Base-by-base conservation (phyloP, 805 yeast species). In the Diddensiella caesifluorescens region DNA sequence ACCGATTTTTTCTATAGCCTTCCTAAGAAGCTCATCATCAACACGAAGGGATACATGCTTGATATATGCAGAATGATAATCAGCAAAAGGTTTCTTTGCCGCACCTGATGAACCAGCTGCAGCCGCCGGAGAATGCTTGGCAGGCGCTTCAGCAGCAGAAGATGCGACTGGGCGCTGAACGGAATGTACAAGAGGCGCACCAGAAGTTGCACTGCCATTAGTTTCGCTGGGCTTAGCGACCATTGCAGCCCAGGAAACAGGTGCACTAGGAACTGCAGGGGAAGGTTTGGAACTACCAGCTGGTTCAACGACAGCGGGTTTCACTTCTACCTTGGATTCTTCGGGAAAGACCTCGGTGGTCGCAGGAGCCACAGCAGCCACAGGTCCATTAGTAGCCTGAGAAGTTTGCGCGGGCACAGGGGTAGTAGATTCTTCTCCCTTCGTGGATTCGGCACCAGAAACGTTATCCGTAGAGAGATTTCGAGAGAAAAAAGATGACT, bases 61-160 rank as follows among this genome's bases (percentile, higher is more conserved):
- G 49, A 63, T 51, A 50, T 60, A 63, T 15, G 63, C 68, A 6
- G 68, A 64, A 48, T 56, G 58, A 45, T 33, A 57, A 26, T 53
- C 57, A n/a, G 48, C 37, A 22, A 22, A 10, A 7, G 12, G 21
- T 19, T 36, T 31, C n/a, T 37, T 25, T 27, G 50, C 28, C 13
- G 46, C 44, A 30, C 45, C 36, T 9, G 39, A 36, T 16, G 44
- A 15, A 20, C 44, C 35, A 18, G 47, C 32, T 18, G 42, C 34
- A 9, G 46, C 36, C 12, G 51, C 28, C 22, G 50, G 27, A 22
- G 47, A 19, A 22, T 45, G 47, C 16, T 45, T 32, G 10, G 47
- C 18, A 19, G 50, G 28, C 6, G 44, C 42, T 13, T 28, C 26
- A 22, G 44, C 31, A 33, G 51, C 40, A 16, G 38, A 28, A 7